These are phyloP conservation scores for Pseudofabraea citricarpa DNA, from an alignment of 2,329 filamentous ascomycete genomes.

Conservation along the genomic window DNA sequence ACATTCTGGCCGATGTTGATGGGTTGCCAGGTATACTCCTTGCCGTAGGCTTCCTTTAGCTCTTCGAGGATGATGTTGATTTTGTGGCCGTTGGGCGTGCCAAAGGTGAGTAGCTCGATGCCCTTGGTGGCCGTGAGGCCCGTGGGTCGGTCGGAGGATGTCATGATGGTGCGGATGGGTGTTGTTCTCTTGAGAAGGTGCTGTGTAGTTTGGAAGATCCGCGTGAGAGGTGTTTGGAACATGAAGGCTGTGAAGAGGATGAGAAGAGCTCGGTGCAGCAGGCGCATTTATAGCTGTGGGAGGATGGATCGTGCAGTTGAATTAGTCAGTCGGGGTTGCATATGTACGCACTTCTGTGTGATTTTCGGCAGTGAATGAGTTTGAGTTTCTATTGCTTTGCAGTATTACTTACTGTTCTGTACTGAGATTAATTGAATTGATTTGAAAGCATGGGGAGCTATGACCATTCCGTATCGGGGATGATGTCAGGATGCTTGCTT, in stretches of 20 bases:
- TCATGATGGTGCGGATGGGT: conserved; percentile 15
- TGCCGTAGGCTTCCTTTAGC: conserved; percentile 59
- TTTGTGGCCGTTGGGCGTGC: conserved; percentile 52
- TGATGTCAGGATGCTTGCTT: no score
- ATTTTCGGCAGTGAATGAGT: no score
- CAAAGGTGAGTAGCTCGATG: conserved; percentile 59
- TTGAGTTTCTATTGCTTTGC: no score
- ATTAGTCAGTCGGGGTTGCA: background rate
- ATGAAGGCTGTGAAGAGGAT: conserved; percentile 12
- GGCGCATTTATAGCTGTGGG: background rate
- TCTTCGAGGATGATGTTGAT: conserved; percentile 59
- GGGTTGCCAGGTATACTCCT: conserved; percentile 52
- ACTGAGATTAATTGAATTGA: no score
- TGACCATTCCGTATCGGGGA: no score
- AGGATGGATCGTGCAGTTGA: background rate
- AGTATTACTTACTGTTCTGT: no score
- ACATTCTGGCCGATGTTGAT: conserved; percentile 58
- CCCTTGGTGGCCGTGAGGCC: conserved; percentile 58
- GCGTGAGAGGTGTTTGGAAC: conserved; percentile 18
- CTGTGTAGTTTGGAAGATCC: conserved; percentile 19
- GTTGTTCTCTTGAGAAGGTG: conserved; percentile 10
- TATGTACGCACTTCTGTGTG: no score
- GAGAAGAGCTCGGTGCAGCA: conserved; percentile 3
- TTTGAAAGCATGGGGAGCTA: no score
- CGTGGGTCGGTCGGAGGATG: conserved; percentile 33